These are phyloP conservation scores for Fusarium verticillioides DNA, from an alignment of 2,329 filamentous ascomycete species.

Conservation along the genomic window DNA sequence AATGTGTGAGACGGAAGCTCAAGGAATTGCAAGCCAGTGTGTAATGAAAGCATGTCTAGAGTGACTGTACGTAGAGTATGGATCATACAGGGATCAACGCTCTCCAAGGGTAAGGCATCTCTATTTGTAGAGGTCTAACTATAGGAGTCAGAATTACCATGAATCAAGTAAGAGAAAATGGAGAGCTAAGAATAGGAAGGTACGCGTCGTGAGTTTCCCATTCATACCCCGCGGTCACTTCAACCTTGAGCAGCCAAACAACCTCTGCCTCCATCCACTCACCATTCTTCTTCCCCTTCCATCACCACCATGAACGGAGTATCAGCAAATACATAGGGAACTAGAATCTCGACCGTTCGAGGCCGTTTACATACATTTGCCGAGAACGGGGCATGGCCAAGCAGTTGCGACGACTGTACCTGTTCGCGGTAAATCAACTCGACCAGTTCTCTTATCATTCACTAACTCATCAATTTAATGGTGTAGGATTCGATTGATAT, in stretches of 20 bases:
- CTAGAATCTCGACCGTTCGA: conserved; percentile 1
- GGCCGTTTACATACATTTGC: background rate
- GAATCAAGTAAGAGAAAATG: background rate
- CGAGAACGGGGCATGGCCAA: conserved; percentile 2
- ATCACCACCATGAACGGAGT: background rate
- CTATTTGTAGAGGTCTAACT: background rate
- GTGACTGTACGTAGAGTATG: background rate
- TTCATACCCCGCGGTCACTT: background rate
- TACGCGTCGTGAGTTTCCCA: background rate
- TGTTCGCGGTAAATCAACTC: background rate
- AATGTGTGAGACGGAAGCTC: background rate
- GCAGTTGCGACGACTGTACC: background rate
- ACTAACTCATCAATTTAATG: background rate
- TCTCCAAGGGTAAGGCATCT: conserved; percentile 1
- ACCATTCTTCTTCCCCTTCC: background rate
- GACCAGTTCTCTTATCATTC: background rate
- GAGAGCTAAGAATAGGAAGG: conserved; percentile 1
- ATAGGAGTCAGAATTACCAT: background rate
- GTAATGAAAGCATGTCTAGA: background rate
- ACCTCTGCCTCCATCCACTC: background rate
- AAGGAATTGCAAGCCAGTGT: background rate
- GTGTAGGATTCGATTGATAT: background rate
- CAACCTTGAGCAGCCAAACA: background rate
- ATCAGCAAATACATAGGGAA: background rate
- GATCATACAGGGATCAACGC: conserved; percentile 6